Percentiles rank a stretch among this genome's conserved stretches.
Conservation (phyloP, 768 basidiomycete species). For the Floccularia luteovirens region DNA sequence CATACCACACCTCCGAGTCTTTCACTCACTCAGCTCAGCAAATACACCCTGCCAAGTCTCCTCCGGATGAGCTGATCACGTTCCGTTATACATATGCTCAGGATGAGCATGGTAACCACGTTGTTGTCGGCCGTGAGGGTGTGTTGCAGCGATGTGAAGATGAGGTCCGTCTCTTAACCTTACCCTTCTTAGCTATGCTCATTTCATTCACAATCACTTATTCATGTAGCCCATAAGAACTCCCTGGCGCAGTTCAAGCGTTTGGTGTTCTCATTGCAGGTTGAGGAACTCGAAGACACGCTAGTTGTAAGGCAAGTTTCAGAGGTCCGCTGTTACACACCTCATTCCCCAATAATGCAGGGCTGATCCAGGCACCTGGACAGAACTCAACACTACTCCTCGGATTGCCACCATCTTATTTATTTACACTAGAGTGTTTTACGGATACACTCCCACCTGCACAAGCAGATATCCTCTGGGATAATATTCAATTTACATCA, state of each 20-base stretch:
- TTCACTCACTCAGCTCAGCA: no score
- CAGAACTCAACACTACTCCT: constrained; percentile 74
- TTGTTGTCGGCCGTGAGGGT: constrained; percentile 66
- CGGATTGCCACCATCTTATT: constrained; percentile 60
- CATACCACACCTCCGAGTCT: no score
- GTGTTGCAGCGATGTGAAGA: constrained; percentile 64
- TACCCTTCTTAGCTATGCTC: background rate
- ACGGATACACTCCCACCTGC: constrained; percentile 58
- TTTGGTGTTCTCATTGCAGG: constrained; percentile 75
- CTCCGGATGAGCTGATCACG: constrained; percentile 36
- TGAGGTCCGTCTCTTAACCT: constrained; percentile 35
- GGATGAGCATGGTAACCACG: constrained; percentile 61
- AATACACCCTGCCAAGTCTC: no score
- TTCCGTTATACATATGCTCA: constrained; percentile 59
- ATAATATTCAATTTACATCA: constrained; percentile 63
- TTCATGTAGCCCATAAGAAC: constrained; percentile 61
- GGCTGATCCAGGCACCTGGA: background rate
- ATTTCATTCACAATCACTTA: constrained; percentile 1
- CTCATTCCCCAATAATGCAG: background rate
- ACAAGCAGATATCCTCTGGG: constrained; percentile 63
- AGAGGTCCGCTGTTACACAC: constrained; percentile 40
- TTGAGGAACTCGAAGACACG: constrained; percentile 52
- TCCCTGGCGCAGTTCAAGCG: constrained; percentile 75
- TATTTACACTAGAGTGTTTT: constrained; percentile 70
- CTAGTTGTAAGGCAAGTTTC: constrained; percentile 72